Base-by-base conservation (phyloP, 2,329 filamentous ascomycete genomes). In the Raffaelea arxii region DNA sequence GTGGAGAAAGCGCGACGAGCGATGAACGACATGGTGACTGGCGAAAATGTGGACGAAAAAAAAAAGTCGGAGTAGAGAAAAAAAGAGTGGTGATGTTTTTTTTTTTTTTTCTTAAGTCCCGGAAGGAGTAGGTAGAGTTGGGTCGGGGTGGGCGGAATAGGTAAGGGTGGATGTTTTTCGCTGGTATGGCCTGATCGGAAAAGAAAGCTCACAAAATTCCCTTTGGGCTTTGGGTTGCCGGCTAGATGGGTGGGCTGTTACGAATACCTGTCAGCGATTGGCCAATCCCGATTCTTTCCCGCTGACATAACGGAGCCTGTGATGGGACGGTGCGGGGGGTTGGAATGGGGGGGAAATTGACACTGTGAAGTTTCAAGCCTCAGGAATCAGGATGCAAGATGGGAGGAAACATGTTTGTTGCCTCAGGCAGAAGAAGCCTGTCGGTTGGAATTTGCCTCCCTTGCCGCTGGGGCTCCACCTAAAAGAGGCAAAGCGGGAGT, bases 1-100 rank as follows among this genome's bases (percentile, higher is more conserved):
- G 74, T 77, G 58, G 70, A 67, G 58, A 80, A 74, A 51, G 75
- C 68, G 53, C 77, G 69, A 56, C 75, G 74, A 55, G 76, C 66
- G 58, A 77, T 64, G 56, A 72, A 62, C 57, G 77, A 77, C 75
- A 80, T 80, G 62, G 59, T 47, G 18, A 19, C 6, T 11, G 41
- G 6, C 23, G 40, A 19, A 24, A 4, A 25, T 12, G 25, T 35
- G 18, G 25, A 43, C 11, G 4, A 22, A 40, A 40, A 40, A 40
- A 40, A 40, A 22, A 16, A 55, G 55, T 49, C 43, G 48, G 44
- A 47, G 50, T 47, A 44, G 25, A 44, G 46, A 35, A 44, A 24
- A 42, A 25, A 27, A 30, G 25, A 11, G 18, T 7, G 27, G 14
- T 23, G 41, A 23, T 19, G 38, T 32, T 27, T 23, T 22, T 40